Conservation (phyloP, 1,139 yeast species). For the Suhomyces bribrorum region DNA sequence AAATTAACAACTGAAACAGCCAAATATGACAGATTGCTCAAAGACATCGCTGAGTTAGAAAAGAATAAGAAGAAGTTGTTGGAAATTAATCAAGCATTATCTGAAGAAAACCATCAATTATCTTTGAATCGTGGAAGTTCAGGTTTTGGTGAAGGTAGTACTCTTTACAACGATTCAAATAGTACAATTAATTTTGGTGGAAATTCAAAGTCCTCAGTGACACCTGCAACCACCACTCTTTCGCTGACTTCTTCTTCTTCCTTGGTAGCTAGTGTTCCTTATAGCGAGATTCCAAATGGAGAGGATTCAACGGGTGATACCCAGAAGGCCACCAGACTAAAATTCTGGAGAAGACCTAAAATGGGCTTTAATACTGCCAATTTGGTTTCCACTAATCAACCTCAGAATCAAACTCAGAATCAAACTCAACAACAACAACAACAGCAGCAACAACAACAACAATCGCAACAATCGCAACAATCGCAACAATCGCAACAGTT, state of each 20-base stretch:
- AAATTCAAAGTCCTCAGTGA: conserved; percentile 1
- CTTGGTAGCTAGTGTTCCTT: conserved; percentile 20
- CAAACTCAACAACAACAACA: conserved; percentile 4
- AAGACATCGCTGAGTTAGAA: conserved; percentile 34
- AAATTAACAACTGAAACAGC: conserved; percentile 15
- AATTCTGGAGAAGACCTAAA: conserved; percentile 58
- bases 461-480: conserved; percentile 5
- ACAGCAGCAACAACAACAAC: conserved; percentile 1
- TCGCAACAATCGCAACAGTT: conserved; percentile 1
- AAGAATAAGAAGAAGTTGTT: conserved; percentile 25
- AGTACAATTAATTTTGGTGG: conserved; percentile 9
- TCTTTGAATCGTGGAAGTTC: conserved; percentile 15
- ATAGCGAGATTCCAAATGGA: conserved; percentile 14
- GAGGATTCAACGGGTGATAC: conserved; percentile 40
- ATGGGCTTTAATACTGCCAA: conserved; percentile 20
- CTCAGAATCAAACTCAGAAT: conserved; percentile 3
- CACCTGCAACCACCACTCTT: not conserved
- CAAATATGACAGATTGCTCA: conserved; percentile 27
- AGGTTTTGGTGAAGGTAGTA: conserved; percentile 7
- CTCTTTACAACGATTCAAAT: conserved; percentile 11
- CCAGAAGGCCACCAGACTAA: conserved; percentile 48
- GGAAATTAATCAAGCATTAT: conserved; percentile 27
- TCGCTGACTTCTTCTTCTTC: conserved; percentile 16
- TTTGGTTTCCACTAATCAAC: conserved; percentile 11
- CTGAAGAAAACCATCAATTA: conserved; percentile 28